A percentile compares a stretch with the other conserved stretches of the same genome.
Conservation (phyloP, 768 basidiomycete species). For the Hygrophoropsis aurantiaca region DNA sequence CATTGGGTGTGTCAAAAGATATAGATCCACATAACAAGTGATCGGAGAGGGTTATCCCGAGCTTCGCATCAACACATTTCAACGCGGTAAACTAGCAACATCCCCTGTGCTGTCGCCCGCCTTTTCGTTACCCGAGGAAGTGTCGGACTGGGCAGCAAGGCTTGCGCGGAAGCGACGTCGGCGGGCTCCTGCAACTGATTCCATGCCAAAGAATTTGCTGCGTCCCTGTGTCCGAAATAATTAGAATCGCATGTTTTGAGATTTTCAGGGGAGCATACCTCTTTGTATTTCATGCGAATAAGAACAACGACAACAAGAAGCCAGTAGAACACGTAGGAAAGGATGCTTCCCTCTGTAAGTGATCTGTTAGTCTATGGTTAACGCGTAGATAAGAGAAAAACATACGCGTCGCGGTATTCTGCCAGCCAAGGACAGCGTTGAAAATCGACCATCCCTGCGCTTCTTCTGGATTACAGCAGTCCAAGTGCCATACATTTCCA, state of each 20-base stretch:
- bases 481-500: conserved; percentile 85
- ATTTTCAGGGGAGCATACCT: conserved; percentile 35
- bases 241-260: background rate
- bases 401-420: conserved; percentile 73
- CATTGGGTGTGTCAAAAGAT: background rate
- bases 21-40: background rate
- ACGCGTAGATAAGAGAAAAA: conserved; percentile 6
- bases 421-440: conserved; percentile 85
- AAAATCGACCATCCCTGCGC: conserved; percentile 78
- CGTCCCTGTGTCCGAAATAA: conserved; percentile 47
- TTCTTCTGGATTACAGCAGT: conserved; percentile 72
- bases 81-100: background rate
- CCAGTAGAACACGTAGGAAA: conserved; percentile 95
- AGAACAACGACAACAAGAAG: conserved; percentile 71
- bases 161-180: conserved; percentile 28
- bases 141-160: conserved; percentile 2
- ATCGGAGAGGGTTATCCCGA: background rate
- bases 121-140: background rate
- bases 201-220: conserved; percentile 56
- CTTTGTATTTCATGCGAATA: conserved; percentile 63
- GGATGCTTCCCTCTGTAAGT: conserved; percentile 63
- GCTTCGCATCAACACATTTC: background rate
- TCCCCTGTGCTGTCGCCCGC: background rate
- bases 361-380: background rate
- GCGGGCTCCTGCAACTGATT: conserved; percentile 48